Evolutionary conservation across 768 basidiomycete species (phyloP).

Genomic region (Panaeolus papilionaceus): DNA sequence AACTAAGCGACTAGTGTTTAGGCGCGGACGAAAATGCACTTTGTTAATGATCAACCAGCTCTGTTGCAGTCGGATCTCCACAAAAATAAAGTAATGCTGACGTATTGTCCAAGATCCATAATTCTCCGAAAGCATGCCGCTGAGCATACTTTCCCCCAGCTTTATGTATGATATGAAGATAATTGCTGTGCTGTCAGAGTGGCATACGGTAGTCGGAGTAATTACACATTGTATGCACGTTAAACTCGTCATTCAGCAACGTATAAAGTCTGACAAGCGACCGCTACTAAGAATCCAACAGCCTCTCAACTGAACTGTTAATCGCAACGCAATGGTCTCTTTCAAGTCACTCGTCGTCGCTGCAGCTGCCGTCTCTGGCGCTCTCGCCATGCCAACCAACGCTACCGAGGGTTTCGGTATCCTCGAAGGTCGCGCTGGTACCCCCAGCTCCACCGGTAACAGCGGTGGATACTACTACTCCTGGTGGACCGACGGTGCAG

Average conservation of each 20-base stretch:
- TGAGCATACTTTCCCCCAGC: no score
- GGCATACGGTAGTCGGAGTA: neutral
- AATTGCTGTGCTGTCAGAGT: no score
- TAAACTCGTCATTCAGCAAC: neutral
- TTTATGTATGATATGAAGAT: no score
- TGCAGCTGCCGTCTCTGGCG: conserved; percentile 25
- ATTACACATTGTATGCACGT: neutral
- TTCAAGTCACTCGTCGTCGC: conserved; percentile 26
- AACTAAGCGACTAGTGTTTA: no score
- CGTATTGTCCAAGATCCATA: no score
- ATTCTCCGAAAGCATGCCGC: no score
- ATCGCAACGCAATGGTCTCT: conserved; percentile 19
- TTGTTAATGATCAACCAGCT: no score
- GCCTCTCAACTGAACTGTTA: neutral
- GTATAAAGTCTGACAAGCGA: neutral
- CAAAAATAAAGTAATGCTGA: no score
- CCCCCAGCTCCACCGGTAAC: conserved; percentile 32
- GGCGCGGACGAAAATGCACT: no score
- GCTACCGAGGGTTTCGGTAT: neutral
- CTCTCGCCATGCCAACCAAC: conserved; percentile 9
- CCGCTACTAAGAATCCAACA: neutral
- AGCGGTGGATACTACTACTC: conserved; percentile 44
- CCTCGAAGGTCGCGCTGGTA: neutral
- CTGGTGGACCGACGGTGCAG: conserved; percentile 40
- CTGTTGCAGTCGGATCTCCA: no score